These are phyloP conservation scores for Boletellus emodensis DNA, from an alignment of 768 basidiomycete species.

Conservation along the genomic window DNA sequence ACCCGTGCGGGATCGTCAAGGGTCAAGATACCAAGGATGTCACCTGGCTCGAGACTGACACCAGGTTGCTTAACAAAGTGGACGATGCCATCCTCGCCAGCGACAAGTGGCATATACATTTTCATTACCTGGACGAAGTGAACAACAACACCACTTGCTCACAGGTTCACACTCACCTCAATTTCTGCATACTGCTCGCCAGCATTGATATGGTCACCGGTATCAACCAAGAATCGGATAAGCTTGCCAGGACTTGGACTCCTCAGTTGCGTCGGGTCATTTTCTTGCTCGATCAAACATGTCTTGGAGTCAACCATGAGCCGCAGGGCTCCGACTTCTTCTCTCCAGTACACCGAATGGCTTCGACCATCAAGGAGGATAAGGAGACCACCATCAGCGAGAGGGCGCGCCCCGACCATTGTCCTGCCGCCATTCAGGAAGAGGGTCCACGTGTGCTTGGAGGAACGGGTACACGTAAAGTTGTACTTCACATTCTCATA, in stretches of 20 bases:
- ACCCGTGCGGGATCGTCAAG: slow-evolving; percentile 95
- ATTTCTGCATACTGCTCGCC: slow-evolving; percentile 98
- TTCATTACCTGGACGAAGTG: slow-evolving; percentile 74
- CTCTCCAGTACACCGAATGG: slow-evolving; percentile 97
- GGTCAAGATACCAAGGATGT: slow-evolving; percentile 94
- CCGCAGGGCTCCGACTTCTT: slow-evolving; percentile 91
- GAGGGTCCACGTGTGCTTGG: slow-evolving; percentile 84
- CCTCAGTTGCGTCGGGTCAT: slow-evolving; percentile 95
- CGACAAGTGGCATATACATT: slow-evolving; percentile 99
- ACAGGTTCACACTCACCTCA: slow-evolving; percentile 54
- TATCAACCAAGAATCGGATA: slow-evolving; percentile 90
- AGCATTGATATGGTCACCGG: slow-evolving; percentile 94
- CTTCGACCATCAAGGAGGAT: slow-evolving; percentile 89
- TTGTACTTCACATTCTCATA: slow-evolving; percentile 94
- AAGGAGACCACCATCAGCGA: slow-evolving; percentile 93
- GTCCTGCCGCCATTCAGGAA: slow-evolving; percentile 95
- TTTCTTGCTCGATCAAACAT: slow-evolving; percentile 98
- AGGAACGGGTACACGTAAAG: slow-evolving; percentile 92
- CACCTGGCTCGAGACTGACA: slow-evolving; percentile 93
- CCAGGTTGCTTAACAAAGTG: slow-evolving; percentile 98
- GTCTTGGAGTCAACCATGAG: slow-evolving; percentile 97
- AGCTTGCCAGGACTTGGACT: slow-evolving; percentile 97
- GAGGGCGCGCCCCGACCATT: slow-evolving; percentile 84
- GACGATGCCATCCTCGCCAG: slow-evolving; percentile 88
- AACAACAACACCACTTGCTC: not conserved